Base-by-base conservation (phyloP, 495 filamentous ascomycete genomes). In the Penicillium psychrofluorescens region DNA sequence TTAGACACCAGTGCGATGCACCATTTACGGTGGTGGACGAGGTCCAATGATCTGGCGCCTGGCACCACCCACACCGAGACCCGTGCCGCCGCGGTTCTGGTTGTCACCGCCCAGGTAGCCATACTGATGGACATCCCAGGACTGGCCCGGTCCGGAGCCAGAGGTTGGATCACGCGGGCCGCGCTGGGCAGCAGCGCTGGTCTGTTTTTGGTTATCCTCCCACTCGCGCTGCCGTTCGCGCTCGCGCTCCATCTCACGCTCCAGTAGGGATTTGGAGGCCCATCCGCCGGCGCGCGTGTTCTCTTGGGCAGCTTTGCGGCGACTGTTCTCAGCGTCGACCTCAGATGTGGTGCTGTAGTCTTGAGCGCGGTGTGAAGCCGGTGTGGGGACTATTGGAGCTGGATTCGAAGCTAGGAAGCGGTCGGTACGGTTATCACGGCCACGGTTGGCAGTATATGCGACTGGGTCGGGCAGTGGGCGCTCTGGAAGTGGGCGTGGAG, bases 211-310 rank as follows among this genome's bases (percentile, higher is more conserved):
- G n/a, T 77, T 75, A 43, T 91, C 85, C 54, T 97, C 92, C 92
- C 92, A 98, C 54, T 98, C 92, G 40, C 78, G 74, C 67, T 98
- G 92, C 33, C 91, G 76, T 61, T 95, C 86, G 9, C 94, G 78
- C 66, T 98, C 92, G 50, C 86, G 77, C 63, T 98, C 92, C 87
- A 96, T 95, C 61, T 98, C 92, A 14, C 90, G 81, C 64, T 95
- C 90, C 1, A 97, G 74, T 6, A 98, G 75, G 4, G 85, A 87
- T 63, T 88, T 90, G 42, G 76, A 75, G 1, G 85, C 84, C 83
- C 84, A 87, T 0, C 83, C 84, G 38, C 78, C 83, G 4, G 85
- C 81, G 48, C 81, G 81, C 36, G 84, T 88, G 64, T 85, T 81
- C 39, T 71, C 60, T 51, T 87, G 83, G 0, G 81, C 71, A 6